phyloP scores from a whole-genome alignment of 2,329 filamentous ascomycete genomes.

The Nothopassalora personata region DNA sequence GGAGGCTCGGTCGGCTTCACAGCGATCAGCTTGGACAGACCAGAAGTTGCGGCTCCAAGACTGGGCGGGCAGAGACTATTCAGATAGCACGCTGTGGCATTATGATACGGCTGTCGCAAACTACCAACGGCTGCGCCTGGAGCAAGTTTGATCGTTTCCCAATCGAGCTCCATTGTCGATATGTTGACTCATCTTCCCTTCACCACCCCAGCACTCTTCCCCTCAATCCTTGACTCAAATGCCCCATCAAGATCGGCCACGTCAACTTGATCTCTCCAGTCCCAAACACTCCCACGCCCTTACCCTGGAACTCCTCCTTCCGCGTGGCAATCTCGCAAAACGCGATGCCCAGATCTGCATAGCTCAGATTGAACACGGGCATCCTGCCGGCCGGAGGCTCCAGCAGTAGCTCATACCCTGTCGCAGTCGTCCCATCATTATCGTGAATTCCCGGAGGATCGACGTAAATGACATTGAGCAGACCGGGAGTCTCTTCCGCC shows the following conservation, averaged over 20 bases:
- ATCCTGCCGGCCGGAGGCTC: conserved; percentile 1
- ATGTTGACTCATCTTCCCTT: neutral
- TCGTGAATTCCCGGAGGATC: conserved; percentile 16
- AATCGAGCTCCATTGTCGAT: neutral
- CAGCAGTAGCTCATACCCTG: conserved; percentile 12
- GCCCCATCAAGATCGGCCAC: conserved; percentile 13
- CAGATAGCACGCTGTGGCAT: conserved; percentile 26
- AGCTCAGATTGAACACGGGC: conserved; percentile 14
- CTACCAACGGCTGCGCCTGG: too few species aligned
- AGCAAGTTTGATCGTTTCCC: too few species aligned
- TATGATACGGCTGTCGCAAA: neutral
- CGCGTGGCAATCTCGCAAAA: conserved; percentile 21
- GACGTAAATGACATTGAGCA: conserved; percentile 9
- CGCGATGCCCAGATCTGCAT: conserved; percentile 21
- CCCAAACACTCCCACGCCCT: conserved; percentile 15
- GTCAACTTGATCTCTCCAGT: conserved; percentile 18
- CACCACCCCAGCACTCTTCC: neutral
- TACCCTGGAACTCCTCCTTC: conserved; percentile 16
- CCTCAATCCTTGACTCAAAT: neutral
- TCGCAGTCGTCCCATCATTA: conserved; percentile 8
- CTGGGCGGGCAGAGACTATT: conserved; percentile 45
- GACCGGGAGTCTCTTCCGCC: neutral
- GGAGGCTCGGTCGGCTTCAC: conserved; percentile 54
- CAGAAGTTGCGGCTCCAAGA: conserved; percentile 34
- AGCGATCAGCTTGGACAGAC: conserved; percentile 45